Conservation (phyloP, 2,329 filamentous ascomycete genomes). For the Fusarium subglutinans region DNA sequence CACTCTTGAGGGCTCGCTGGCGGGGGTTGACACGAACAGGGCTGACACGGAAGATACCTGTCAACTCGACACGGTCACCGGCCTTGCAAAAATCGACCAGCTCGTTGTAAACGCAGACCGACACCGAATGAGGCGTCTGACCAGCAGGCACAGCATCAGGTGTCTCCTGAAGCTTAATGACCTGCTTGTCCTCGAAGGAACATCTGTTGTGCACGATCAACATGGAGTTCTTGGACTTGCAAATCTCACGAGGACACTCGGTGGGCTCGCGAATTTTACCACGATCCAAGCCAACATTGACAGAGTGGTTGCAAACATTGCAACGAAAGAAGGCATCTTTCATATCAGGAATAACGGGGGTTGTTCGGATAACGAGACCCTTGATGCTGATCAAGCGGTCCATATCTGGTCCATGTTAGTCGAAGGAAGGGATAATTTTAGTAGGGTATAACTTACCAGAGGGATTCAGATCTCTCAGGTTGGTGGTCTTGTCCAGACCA, state of each 20-base stretch:
- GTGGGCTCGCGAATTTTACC: slow-evolving; percentile 97
- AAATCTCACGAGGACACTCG: slow-evolving; percentile 83
- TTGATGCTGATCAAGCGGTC: slow-evolving; percentile 96
- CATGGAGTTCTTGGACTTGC: slow-evolving; percentile 92
- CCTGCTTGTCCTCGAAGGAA: slow-evolving; percentile 94
- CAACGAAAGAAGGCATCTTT: slow-evolving; percentile 98
- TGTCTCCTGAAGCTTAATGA: slow-evolving; percentile 98
- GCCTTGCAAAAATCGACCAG: slow-evolving; percentile 98
- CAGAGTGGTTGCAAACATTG: slow-evolving; percentile 89
- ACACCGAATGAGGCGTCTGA: slow-evolving; percentile 97
- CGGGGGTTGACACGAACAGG: slow-evolving; percentile 94
- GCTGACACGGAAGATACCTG: slow-evolving; percentile 95
- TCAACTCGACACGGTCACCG: slow-evolving; percentile 94
- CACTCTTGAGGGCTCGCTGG: slow-evolving; percentile 89
- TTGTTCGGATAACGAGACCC: slow-evolving; percentile 93
- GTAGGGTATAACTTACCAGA: slow-evolving; percentile 62
- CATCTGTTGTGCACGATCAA: slow-evolving; percentile 97
- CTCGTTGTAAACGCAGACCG: slow-evolving; percentile 95
- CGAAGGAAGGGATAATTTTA: not conserved
- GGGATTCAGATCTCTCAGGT: slow-evolving; percentile 93
- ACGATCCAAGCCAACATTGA: slow-evolving; percentile 90
- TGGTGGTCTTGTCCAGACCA: slow-evolving; percentile 85
- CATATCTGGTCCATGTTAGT: slow-evolving; percentile 70
- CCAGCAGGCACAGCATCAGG: slow-evolving; percentile 94
- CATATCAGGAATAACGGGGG: slow-evolving; percentile 98